A percentile compares a stretch with the other conserved stretches of the same genome.
These are phyloP conservation scores for Sordaria brevicollis DNA, from an alignment of 495 filamentous ascomycete genomes.

Conservation along the genomic window DNA sequence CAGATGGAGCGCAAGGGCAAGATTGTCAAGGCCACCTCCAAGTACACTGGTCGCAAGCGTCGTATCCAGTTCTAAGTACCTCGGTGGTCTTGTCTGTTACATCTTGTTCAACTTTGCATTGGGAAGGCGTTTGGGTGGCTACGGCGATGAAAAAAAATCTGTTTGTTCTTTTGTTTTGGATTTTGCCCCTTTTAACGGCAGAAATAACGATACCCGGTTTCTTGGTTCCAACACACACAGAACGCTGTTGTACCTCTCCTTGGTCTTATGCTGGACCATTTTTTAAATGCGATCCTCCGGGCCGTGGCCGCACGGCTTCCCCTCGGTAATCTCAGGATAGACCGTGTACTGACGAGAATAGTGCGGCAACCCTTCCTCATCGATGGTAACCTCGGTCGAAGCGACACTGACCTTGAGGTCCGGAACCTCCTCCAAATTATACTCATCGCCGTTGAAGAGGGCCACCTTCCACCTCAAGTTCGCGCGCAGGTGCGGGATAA, in stretches of 20 bases:
- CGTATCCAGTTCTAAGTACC: slow-evolving; percentile 38
- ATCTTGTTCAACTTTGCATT: slow-evolving; percentile 1
- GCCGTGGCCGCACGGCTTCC: slow-evolving; percentile 52
- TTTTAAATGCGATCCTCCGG: slow-evolving; percentile 69
- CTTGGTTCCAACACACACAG: background rate
- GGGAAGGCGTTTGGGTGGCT: slow-evolving; percentile 10
- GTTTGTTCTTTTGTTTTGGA: background rate
- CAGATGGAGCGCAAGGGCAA: slow-evolving; percentile 92
- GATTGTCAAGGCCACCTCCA: slow-evolving; percentile 79
- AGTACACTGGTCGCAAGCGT: slow-evolving; percentile 86
- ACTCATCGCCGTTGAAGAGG: slow-evolving; percentile 25
- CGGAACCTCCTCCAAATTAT: slow-evolving; percentile 16
- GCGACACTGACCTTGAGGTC: slow-evolving; percentile 26
- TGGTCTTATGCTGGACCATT: background rate
- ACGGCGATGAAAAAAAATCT: slow-evolving; percentile 2
- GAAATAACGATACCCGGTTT: slow-evolving; percentile 16
- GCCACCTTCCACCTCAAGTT: slow-evolving; percentile 27
- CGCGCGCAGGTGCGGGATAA: slow-evolving; percentile 24
- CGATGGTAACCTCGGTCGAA: slow-evolving; percentile 25
- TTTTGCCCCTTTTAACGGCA: background rate
- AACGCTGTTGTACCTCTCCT: background rate
- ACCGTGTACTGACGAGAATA: slow-evolving; percentile 25
- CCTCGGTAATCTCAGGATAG: slow-evolving; percentile 26
- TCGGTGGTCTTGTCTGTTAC: background rate
- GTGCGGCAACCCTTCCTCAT: slow-evolving; percentile 17